Conservation (phyloP, 2,329 filamentous ascomycete genomes). For the Aspergillus flavus region DNA sequence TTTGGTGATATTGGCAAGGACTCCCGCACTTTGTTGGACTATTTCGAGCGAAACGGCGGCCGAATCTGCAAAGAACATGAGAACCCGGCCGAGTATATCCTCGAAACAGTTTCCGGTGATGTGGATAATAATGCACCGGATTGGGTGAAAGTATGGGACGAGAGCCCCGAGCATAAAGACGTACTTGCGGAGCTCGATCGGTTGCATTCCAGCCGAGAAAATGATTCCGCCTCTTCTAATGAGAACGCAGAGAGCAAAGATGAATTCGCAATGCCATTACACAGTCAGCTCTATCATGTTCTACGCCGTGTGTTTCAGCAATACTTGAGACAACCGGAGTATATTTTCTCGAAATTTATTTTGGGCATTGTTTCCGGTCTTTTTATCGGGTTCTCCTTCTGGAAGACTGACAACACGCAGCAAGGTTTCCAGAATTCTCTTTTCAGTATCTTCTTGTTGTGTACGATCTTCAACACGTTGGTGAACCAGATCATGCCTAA, state of each 20-base stretch:
- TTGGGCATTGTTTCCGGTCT: slow-evolving; percentile 62
- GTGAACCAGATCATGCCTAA: slow-evolving; percentile 58
- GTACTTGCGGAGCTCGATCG: slow-evolving; percentile 59
- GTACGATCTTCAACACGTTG: slow-evolving; percentile 51
- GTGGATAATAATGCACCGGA: slow-evolving; percentile 62
- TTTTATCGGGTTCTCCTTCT: slow-evolving; percentile 80
- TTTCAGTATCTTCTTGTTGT: slow-evolving; percentile 79
- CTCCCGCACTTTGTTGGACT: slow-evolving; percentile 55
- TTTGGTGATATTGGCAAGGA: slow-evolving; percentile 64
- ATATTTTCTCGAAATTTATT: slow-evolving; percentile 76
- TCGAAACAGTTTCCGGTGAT: slow-evolving; percentile 54
- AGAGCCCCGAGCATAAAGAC: slow-evolving; percentile 54
- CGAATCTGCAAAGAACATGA: slow-evolving; percentile 27
- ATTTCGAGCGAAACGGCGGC: slow-evolving; percentile 64
- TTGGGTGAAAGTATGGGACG: slow-evolving; percentile 63
- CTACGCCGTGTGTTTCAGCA: slow-evolving; percentile 75
- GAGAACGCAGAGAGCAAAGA: slow-evolving; percentile 57
- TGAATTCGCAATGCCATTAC: slow-evolving; percentile 76
- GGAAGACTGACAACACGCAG: slow-evolving; percentile 66
- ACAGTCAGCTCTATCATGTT: slow-evolving; percentile 64
- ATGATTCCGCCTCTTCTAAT: slow-evolving; percentile 19
- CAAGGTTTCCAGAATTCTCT: slow-evolving; percentile 82
- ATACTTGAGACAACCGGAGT: slow-evolving; percentile 81
- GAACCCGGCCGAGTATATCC: slow-evolving; percentile 66
- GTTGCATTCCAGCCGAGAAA: slow-evolving; percentile 33